Evolutionary conservation across 1,139 yeast species (phyloP), one percentile per base, ranked within the genome.

Genomic region (Yamadazyma buinensis): DNA sequence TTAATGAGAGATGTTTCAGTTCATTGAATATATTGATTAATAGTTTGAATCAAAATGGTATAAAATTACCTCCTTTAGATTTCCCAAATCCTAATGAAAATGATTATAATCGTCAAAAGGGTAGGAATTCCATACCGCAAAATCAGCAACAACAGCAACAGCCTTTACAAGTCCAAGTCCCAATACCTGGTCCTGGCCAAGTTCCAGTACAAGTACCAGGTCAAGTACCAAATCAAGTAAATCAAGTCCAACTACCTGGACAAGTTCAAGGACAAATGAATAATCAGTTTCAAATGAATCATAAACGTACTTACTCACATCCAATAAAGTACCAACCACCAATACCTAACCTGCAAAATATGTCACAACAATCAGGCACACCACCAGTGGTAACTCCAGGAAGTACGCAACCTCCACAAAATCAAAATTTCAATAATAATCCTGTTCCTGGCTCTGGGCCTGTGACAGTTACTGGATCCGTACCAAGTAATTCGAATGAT

Each of bases 31-130:
- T 67, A 1, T 55, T 84, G 28, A 60, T 75, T 15, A 66, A 67
- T 37, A 61, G 76, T 27, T 56, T 84, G 23, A 48, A 62, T 5
- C 79, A 67, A 41, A 66, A 78, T 11, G 92, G 92, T 2, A 73
- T 82, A 30, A 76, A 82, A 40, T 42, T 83, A n/a, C 88, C 90
- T 4, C 75, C 73, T 3, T 57, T 79, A 31, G 82, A 78, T 40
- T 57, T 77, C 34, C 83, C 84, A 4, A 57, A 57, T 39, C 71
- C 73, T n/a, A 31, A 26, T 26, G 39, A 33, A 11, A 18, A 23
- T 15, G 8, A 7, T 13, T 11, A 13, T 3, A n/a, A 23, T n/a
- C 15, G 8, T 14, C 18, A 15, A 12, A n/a, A n/a, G n/a, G n/a
- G n/a, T n/a, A n/a, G n/a, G n/a, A n/a, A n/a, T n/a, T n/a, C n/a